A percentile compares a stretch with the other conserved stretches of the same genome.
Conservation (phyloP, 305 asterid species). For the Solanum chacoense region DNA sequence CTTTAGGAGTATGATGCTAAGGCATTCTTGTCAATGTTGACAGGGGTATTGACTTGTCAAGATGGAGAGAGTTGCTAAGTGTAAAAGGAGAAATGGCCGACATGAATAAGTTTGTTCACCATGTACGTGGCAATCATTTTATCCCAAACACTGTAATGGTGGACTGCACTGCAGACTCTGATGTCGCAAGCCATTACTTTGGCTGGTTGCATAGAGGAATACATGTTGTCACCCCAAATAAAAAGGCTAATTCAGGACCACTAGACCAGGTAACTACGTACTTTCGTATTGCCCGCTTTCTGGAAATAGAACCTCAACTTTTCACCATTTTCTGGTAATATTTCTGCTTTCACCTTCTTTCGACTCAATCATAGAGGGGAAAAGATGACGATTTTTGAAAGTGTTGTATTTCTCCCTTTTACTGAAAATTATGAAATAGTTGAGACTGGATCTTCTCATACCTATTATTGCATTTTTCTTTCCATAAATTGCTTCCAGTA, state of each 20-base stretch:
- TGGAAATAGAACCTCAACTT: background rate
- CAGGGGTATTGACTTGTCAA: conserved; percentile 85
- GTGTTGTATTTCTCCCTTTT: background rate
- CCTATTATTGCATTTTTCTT: background rate
- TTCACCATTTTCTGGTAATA: background rate
- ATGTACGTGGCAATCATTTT: conserved; percentile 82
- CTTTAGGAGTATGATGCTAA: background rate
- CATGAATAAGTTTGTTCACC: conserved; percentile 77
- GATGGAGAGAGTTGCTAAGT: conserved; percentile 68
- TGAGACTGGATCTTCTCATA: background rate
- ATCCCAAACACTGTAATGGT: conserved; percentile 87
- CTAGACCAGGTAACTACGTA: conserved; percentile 63
- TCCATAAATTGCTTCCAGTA: conserved; percentile 34
- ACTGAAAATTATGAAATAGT: background rate
- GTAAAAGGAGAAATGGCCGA: conserved; percentile 69
- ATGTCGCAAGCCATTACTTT: conserved; percentile 64
- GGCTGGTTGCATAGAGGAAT: conserved; percentile 94
- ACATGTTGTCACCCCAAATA: conserved; percentile 94
- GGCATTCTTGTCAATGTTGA: background rate
- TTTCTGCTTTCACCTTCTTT: background rate
- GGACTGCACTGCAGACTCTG: conserved; percentile 92
- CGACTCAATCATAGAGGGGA: background rate
- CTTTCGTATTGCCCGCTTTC: background rate
- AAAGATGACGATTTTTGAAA: background rate
- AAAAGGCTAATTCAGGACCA: conserved; percentile 99